Evolutionary conservation across 2,329 filamentous ascomycete species (phyloP), one percentile per base, ranked within the genome.

Genomic region (Colletotrichum plurivorum): DNA sequence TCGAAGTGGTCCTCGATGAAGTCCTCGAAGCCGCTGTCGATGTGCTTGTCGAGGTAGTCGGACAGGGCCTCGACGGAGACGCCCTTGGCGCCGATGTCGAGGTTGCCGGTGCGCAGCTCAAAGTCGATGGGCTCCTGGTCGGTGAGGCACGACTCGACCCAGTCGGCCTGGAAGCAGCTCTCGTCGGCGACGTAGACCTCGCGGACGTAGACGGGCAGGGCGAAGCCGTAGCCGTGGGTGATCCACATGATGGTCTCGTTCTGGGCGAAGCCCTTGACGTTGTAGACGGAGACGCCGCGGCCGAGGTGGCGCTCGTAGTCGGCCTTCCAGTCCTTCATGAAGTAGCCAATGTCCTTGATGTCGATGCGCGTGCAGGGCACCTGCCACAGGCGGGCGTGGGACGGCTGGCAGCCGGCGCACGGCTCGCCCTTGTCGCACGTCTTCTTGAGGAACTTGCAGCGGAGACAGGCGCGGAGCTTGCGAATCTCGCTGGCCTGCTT

Each of bases 321-420:
- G 52, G 94, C 95, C 83, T 95, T 97, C 95, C 95, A 98, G 81
- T 98, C 95, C 86, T 98, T 98, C 93, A 98, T 96, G 86, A 98
- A 98, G 82, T 97, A 97, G 51, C 91, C 93, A 76, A 98, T 97
- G 76, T 98, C 95, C 88, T 97, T 98, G 86, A 98, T 98, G 81
- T 98, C 95, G 77, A 98, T 97, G 71, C 95, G 93, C 48, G 95
- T 98, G 86, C 95, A 98, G 70, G 95, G 95, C 52, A 98, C 95
- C 83, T 98, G 95, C 95, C 95, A 98, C 60, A 98, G 87, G 72
- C 95, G 92, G 72, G 95, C 95, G 80, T 98, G 95, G 20, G 95
- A 97, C 58, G 95, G 95, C 84, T 97, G 93, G 84, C 95, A 98
- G 55, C 95, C 95, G 76, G 92, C 93, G 82, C 95, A 98, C 67